phyloP scores from a whole-genome alignment of 495 filamentous ascomycete species.

The Daldinia vernicosa region DNA sequence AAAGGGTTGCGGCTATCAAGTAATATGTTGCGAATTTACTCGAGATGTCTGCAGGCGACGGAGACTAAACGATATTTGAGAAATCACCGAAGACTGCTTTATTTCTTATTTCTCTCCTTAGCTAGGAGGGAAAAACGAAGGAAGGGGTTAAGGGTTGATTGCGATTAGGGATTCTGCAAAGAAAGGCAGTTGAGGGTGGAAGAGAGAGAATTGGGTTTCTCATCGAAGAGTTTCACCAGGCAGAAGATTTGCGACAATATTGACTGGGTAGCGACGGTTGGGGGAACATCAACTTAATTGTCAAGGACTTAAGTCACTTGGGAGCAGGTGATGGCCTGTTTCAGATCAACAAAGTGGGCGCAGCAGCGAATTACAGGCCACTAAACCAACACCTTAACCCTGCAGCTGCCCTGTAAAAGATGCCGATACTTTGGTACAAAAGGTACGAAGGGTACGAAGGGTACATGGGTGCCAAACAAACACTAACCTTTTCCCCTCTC shows the following conservation, averaged over 20 bases:
- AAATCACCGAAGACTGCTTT: not conserved
- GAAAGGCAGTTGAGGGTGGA: constrained; percentile 9
- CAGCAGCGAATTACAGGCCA: constrained; percentile 33
- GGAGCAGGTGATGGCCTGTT: constrained; percentile 40
- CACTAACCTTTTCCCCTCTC: constrained; percentile 27
- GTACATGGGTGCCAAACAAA: constrained; percentile 32
- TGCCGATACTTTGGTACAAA: constrained; percentile 9
- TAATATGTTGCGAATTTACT: constrained; percentile 21
- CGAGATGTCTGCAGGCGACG: constrained; percentile 6
- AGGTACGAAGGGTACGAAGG: not conserved
- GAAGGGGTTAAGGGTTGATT: constrained; percentile 2
- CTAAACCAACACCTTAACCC: constrained; percentile 12
- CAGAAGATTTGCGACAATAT: constrained; percentile 23
- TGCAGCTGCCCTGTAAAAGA: not conserved
- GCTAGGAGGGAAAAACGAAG: not conserved
- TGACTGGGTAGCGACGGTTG: constrained; percentile 15
- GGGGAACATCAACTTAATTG: constrained; percentile 9
- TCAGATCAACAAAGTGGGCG: constrained; percentile 41
- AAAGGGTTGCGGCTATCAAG: constrained; percentile 9
- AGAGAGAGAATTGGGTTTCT: constrained; percentile 1
- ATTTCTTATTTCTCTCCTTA: not conserved
- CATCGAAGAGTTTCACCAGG: constrained; percentile 24
- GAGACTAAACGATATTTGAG: not conserved
- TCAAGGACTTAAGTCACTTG: constrained; percentile 14
- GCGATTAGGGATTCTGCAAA: constrained; percentile 11